Percentiles rank a stretch among this genome's conserved stretches.
Evolutionary conservation across 2,329 filamentous ascomycete species (phyloP).

Genomic region (Penicillium sp.): DNA sequence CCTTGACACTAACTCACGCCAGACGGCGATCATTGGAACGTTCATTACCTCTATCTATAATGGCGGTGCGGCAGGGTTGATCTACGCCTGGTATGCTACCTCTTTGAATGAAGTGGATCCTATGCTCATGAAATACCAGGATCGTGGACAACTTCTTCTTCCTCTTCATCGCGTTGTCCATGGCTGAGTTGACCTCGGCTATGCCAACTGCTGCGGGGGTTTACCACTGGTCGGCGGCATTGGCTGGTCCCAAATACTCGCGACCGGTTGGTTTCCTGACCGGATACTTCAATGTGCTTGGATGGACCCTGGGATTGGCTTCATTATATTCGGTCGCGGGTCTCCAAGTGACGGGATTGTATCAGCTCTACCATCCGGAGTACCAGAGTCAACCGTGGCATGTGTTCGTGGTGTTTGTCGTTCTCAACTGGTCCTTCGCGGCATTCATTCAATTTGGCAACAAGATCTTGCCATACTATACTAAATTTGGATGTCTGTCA

Average conservation of each 20-base stretch:
- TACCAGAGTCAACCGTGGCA: slow-evolving; percentile 4
- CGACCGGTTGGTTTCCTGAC: slow-evolving; percentile 6
- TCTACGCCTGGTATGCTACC: slow-evolving; percentile 4
- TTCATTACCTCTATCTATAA: slow-evolving; percentile 10
- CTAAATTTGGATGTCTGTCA: slow-evolving; percentile 6
- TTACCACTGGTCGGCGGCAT: slow-evolving; percentile 9
- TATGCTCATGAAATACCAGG: not conserved
- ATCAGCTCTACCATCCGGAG: slow-evolving; percentile 7
- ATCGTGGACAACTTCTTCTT: slow-evolving; percentile 11
- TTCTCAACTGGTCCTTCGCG: slow-evolving; percentile 9
- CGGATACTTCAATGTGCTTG: slow-evolving; percentile 7
- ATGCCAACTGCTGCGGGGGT: slow-evolving; percentile 9
- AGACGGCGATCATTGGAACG: slow-evolving; percentile 9
- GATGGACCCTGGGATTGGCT: slow-evolving; percentile 7
- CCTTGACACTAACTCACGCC: not conserved
- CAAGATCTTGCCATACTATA: slow-evolving; percentile 6
- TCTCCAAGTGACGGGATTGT: slow-evolving; percentile 6
- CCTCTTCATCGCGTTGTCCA: slow-evolving; percentile 7
- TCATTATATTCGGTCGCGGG: slow-evolving; percentile 7
- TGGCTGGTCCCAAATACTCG: slow-evolving; percentile 5
- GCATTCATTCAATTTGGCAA: slow-evolving; percentile 8
- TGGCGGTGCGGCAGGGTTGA: slow-evolving; percentile 6
- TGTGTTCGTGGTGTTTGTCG: slow-evolving; percentile 7
- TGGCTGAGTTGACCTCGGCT: slow-evolving; percentile 10
- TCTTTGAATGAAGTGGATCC: not conserved